These are phyloP conservation scores for Dictyostelium capitatum DNA, from an alignment of 78 protist species.

Conservation along the genomic window DNA sequence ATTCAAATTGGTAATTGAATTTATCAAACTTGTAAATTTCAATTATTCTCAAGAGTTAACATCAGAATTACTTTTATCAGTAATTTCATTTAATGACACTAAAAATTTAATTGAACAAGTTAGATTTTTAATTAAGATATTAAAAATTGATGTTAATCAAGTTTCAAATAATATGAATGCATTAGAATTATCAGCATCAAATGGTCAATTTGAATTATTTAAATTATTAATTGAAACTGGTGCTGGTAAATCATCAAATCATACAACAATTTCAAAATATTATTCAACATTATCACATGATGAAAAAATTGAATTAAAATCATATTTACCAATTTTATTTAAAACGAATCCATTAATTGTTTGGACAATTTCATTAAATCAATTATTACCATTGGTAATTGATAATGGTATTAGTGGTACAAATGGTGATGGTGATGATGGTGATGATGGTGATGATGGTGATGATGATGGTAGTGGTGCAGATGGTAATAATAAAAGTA, in stretches of 20 bases:
- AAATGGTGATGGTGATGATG: too few species aligned
- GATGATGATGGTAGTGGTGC: neutral
- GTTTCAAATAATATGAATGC: neutral
- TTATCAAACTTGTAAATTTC: neutral
- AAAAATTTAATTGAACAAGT: neutral
- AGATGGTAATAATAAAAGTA: neutral
- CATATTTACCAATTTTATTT: neutral
- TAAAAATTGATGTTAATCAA: neutral
- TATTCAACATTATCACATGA: neutral
- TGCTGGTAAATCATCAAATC: neutral
- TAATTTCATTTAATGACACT: neutral
- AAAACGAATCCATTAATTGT: neutral
- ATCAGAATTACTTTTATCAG: too few species aligned
- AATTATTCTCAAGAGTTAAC: neutral
- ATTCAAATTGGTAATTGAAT: neutral
- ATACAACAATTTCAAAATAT: neutral
- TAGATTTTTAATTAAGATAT: neutral
- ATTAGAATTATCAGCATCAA: neutral
- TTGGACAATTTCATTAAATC: neutral
- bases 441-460: too few species aligned
- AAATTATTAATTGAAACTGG: neutral
- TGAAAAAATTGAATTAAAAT: neutral
- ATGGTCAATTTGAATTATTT: neutral
- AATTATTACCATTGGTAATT: neutral
- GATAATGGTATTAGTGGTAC: neutral